Conservation (phyloP, 164 flowering plant genomes). For the Hamamelis virginiana region DNA sequence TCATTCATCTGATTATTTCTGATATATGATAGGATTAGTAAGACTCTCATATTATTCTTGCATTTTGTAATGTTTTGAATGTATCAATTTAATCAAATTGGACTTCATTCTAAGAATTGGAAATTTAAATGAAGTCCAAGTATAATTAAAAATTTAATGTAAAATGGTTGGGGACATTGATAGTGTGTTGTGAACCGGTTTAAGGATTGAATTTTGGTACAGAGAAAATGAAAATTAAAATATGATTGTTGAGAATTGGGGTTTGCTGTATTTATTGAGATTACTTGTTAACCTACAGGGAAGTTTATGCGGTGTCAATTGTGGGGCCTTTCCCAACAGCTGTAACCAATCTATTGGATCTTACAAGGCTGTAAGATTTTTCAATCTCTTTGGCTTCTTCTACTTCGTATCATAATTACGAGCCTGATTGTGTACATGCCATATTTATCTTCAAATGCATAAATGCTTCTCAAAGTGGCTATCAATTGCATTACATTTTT, state of each 20-base stretch:
- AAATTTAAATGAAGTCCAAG: too few relatives aligned
- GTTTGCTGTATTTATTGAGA: background rate
- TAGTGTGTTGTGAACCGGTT: background rate
- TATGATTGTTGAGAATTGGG: background rate
- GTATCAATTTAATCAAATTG: too few relatives aligned
- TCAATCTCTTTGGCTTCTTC: background rate
- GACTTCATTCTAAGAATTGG: too few relatives aligned
- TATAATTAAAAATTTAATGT: too few relatives aligned
- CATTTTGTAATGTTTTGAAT: too few relatives aligned
- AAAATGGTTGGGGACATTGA: background rate
- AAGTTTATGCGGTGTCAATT: constrained; percentile 97
- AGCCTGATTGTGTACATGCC: too few relatives aligned
- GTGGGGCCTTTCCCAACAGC: constrained; percentile 95
- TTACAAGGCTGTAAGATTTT: constrained; percentile 73
- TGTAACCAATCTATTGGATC: constrained; percentile 90
- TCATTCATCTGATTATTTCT: background rate
- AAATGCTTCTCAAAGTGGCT: too few relatives aligned
- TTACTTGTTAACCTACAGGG: constrained; percentile 52
- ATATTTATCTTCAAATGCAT: too few relatives aligned
- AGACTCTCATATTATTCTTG: too few relatives aligned
- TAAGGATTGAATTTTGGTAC: background rate
- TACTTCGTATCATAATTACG: background rate
- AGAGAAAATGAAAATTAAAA: background rate
- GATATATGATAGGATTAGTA: too few relatives aligned
- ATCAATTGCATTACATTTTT: too few relatives aligned